A percentile compares a stretch with the other conserved stretches of the same genome.
These are phyloP conservation scores for Diaporthe sp. DNA, from an alignment of 2,329 filamentous ascomycete genomes.

Conservation along the genomic window DNA sequence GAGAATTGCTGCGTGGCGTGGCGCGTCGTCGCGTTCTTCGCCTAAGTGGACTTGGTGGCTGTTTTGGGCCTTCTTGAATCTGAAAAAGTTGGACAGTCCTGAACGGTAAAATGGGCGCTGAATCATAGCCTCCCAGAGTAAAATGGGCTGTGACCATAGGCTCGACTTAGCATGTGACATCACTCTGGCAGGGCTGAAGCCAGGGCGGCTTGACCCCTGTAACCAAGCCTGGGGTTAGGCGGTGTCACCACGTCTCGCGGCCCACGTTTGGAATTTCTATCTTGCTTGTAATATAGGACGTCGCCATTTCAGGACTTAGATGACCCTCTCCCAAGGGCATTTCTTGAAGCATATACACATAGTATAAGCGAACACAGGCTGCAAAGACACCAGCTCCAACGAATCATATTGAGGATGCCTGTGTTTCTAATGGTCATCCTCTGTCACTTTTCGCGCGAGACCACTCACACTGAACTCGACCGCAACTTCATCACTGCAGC, in stretches of 20 bases:
- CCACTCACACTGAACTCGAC: not conserved
- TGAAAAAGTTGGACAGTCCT: conserved; percentile 20
- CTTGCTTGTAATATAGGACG: not conserved
- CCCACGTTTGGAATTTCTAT: not conserved
- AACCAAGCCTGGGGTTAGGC: not conserved
- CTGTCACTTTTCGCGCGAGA: too few species aligned
- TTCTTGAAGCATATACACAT: not conserved
- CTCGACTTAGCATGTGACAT: conserved; percentile 39
- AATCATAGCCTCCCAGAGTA: not conserved
- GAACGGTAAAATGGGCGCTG: not conserved
- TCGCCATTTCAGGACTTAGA: not conserved
- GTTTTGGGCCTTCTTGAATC: not conserved
- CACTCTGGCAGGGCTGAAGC: conserved; percentile 31
- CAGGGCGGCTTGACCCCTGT: not conserved
- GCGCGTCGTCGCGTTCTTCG: conserved; percentile 20
- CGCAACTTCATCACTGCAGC: conserved; percentile 27
- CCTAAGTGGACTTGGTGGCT: not conserved
- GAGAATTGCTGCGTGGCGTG: not conserved
- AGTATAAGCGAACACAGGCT: too few species aligned
- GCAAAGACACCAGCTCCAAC: too few species aligned
- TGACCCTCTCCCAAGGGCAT: not conserved
- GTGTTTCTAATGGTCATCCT: too few species aligned
- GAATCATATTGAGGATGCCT: too few species aligned
- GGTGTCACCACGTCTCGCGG: too few species aligned
- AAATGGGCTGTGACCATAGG: not conserved